Evolutionary conservation across 495 filamentous ascomycete genomes (phyloP), one percentile per base, ranked within the genome.

Genomic region (Neurospora sp.): DNA sequence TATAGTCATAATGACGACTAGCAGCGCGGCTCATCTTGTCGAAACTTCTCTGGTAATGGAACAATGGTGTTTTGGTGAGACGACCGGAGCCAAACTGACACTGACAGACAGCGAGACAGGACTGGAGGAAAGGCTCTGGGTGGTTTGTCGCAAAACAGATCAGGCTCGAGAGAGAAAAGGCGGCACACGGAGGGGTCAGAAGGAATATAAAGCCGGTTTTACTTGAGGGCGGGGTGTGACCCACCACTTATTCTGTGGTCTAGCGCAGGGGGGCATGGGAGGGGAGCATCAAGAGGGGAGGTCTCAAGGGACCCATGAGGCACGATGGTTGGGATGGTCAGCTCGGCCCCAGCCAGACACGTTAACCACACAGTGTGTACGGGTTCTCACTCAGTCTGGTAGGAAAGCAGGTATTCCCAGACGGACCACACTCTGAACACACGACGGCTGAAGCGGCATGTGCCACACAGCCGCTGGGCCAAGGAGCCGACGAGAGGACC

Each of bases 171-270:
- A 45, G 44, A 70, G 53, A 73, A 73, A 17, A 44, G 45, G 45
- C 40, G 70, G 31, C 65, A 61, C 73, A 74, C 70, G 48, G 78
- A 74, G 79, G 78, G 79, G 77, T 79, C 76, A 80, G 78, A 73
- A 79, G 76, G 74, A 75, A 79, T 73, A 77, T 75, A 69, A 69
- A 77, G 74, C 72, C 53, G 45, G 73, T 37, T 70, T 73, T 75
- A 70, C 75, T 35, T 65, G 53, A 71, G 73, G 76, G 79, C 76
- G 79, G 79, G 79, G 75, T 76, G 77, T 76, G 78, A 78, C 77
- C 78, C 77, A 79, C 77, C 79, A 76, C 79, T 79, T 80, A 78
- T 78, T 78, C 74, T 75, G 74, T 68, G 75, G 45, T 72, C 70
- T 65, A 73, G 70, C 45, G 70, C 74, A 41, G 45, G 53, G 45